A percentile compares a stretch with the other conserved stretches of the same genome.
phyloP scores from a whole-genome alignment of 2,329 filamentous ascomycete species.

The Orbilia javanica region DNA sequence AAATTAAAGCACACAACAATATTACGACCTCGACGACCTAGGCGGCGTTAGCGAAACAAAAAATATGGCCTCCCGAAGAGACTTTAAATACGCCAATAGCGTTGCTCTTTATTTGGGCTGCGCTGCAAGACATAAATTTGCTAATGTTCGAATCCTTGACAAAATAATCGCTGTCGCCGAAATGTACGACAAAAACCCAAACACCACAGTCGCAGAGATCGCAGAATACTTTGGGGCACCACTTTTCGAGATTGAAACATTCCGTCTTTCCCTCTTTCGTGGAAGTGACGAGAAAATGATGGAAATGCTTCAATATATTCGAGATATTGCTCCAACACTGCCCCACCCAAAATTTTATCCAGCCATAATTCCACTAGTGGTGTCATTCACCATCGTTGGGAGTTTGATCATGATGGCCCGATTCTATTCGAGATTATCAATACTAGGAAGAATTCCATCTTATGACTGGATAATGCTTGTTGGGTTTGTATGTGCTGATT shows the following conservation, averaged over 20 bases:
- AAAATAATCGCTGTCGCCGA: slow-evolving; percentile 31
- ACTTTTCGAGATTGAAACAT: slow-evolving; percentile 31
- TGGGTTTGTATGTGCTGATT: slow-evolving; percentile 25
- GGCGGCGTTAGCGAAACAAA: too few relatives aligned
- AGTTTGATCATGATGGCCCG: slow-evolving; percentile 42
- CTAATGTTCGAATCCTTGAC: slow-evolving; percentile 31
- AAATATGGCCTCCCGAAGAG: slow-evolving; percentile 33
- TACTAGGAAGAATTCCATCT: slow-evolving; percentile 40
- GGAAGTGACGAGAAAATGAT: slow-evolving; percentile 30
- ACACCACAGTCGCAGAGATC: slow-evolving; percentile 35
- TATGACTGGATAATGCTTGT: slow-evolving; percentile 50
- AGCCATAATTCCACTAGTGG: slow-evolving; percentile 39
- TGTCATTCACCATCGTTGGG: slow-evolving; percentile 41
- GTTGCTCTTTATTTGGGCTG: slow-evolving; percentile 42
- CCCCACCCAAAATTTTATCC: slow-evolving; percentile 44
- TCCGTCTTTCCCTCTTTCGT: slow-evolving; percentile 20
- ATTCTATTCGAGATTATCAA: slow-evolving; percentile 49
- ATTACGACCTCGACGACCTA: too few relatives aligned
- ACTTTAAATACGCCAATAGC: slow-evolving; percentile 28
- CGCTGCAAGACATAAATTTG: slow-evolving; percentile 43
- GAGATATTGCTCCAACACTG: slow-evolving; percentile 34
- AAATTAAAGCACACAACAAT: neutral
- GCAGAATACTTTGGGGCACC: slow-evolving; percentile 40
- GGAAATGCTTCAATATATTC: slow-evolving; percentile 27
- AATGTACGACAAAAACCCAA: slow-evolving; percentile 47